These are phyloP conservation scores for Boletus sp. DNA, from an alignment of 1,284 basidiomycete genomes.

Conservation along the genomic window DNA sequence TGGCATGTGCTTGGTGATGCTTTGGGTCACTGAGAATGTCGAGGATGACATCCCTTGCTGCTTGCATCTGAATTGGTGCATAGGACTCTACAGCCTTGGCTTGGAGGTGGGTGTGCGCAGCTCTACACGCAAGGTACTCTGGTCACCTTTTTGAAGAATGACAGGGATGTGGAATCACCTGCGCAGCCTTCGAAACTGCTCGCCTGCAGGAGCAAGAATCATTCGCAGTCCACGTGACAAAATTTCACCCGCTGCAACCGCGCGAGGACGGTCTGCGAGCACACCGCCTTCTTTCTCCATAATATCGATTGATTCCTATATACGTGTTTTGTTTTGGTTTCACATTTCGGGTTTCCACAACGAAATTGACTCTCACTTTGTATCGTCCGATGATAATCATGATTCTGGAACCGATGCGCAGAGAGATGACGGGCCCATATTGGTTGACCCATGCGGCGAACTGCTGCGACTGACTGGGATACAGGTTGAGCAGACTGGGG, in stretches of 20 bases:
- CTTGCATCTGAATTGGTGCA: constrained; percentile 35
- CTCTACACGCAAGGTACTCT: constrained; percentile 17
- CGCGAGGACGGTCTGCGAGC: constrained; percentile 33
- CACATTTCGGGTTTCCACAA: neutral
- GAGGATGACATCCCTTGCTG: constrained; percentile 37
- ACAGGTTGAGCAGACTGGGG: neutral
- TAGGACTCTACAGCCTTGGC: constrained; percentile 36
- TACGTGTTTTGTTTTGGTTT: neutral
- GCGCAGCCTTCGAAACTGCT: constrained; percentile 34
- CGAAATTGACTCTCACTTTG: constrained; percentile 24
- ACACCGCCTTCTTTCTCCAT: constrained; percentile 35
- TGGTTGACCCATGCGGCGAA: constrained; percentile 35
- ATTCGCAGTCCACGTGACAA: constrained; percentile 31
- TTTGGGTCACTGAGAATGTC: constrained; percentile 39
- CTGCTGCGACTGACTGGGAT: constrained; percentile 31
- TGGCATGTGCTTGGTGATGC: constrained; percentile 36
- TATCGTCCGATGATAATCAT: constrained; percentile 36
- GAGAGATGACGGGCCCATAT: constrained; percentile 39
- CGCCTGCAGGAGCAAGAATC: constrained; percentile 33
- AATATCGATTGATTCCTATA: constrained; percentile 44
- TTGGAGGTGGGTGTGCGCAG: constrained; percentile 40
- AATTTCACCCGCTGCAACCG: constrained; percentile 31
- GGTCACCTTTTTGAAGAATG: neutral
- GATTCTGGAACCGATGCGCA: constrained; percentile 29
- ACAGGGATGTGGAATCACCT: constrained; percentile 17